Base-by-base conservation (phyloP, 257 asterid species). In the Haberlea rhodopensis region DNA sequence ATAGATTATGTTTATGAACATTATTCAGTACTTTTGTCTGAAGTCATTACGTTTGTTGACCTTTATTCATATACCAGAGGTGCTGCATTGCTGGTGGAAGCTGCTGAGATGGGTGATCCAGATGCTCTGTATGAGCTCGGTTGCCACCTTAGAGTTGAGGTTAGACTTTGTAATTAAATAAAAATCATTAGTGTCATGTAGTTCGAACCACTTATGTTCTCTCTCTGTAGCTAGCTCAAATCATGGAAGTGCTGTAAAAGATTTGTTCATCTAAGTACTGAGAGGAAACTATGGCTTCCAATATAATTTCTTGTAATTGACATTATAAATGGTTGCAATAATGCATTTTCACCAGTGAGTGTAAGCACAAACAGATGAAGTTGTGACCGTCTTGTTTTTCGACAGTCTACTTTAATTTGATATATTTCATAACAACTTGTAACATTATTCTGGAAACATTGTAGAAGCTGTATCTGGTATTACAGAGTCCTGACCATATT, bases 91-190 rank as follows among this genome's bases (percentile, higher is more conserved):
- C 84, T 92, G 71, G 87, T 92, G 37, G 99, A 92, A 81, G 97
- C 99, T 75, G 97, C 96, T 32, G 97, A 92, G 78, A 92, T 89
- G 98, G 99, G 99, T 43, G 80, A 92, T 72, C 85, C 96, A 58
- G 97, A 92, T 65, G 96, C 99, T 48, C 96, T 72, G 46, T 92
- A 84, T 73, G 97, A 87, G 45, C 78, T 92, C 53, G 99, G 91
- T 67, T 84, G 96, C 78, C 85, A 74, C 67, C 78, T 92, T 70
- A 85, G 97, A 81, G 80, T 87, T 15, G 94, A 89, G 85, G 98
- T 91, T 48, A 70, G 86, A 63, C 67, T 77, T 75, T 51, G 20
- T 59, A 59, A n/a, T 62, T 13, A 27, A 22, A 52, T 46, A 64
- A 59, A 27, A 10, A 8, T 31, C 5, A 18, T 53, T 60, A 37